Base-by-base conservation (phyloP, 1,284 basidiomycete genomes). In the Leccinum insolens region DNA sequence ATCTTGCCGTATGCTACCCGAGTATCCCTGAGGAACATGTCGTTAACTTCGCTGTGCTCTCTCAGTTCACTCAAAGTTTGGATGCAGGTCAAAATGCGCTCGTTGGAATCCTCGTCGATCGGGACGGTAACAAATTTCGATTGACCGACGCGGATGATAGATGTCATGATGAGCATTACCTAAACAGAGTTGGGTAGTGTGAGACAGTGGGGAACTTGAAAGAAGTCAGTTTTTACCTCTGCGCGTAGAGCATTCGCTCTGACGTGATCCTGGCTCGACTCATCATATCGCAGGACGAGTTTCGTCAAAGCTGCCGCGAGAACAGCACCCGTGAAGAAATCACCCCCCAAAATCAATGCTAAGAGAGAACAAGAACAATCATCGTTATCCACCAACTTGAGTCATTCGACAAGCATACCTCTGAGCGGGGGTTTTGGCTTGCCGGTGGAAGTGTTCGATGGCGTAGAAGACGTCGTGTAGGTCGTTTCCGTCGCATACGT, bases 141-240 rank as follows among this genome's bases (percentile, higher is more conserved):
- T 82, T 99, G 97, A 55, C 98, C 98, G 62, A 99, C 95, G 62
- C 97, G 95, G 74, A 99, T 94, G 76, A 98, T 86, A 17, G 95
- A 98, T 3, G 95, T 93, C 97, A 99, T 99, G 78, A 99, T 96
- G 68, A 99, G 86, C 94, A 99, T 99, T 3, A 95, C 91, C 91
- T 94, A 71, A 4, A 52, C 15, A 41, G 58, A 20, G 46, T 64
- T 8, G 20, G 9, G 63, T 22, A 7, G 59, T 12, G 20, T 61
- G 39, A 65, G 67, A 49, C 61, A 15, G 63, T 34, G 44, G 31
- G 12, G 11, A 59, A 55, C 63, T 11, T 20, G 57, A 41, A 70
- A 25, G n/a, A 55, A 64, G 25, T 60, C 12, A 8, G 1, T 55
- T 22, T 11, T 44, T 67, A 92, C 92, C 85, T 99, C 97, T 20